These are phyloP conservation scores for Aspergillus baeticus DNA, from an alignment of 495 filamentous ascomycete genomes.

Conservation along the genomic window DNA sequence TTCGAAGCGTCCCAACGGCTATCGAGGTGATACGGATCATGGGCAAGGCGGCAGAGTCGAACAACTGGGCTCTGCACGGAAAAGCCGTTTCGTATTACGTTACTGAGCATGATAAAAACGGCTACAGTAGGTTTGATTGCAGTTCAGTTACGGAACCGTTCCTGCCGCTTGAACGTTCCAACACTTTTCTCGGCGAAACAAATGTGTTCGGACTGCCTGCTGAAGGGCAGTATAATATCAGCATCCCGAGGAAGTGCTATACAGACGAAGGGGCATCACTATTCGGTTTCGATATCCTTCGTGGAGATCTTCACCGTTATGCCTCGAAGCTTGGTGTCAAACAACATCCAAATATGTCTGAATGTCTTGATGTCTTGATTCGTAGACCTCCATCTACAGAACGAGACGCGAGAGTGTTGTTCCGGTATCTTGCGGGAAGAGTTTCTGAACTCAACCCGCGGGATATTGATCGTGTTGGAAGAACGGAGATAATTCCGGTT, in stretches of 20 bases:
- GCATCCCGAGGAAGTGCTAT: conserved; percentile 75
- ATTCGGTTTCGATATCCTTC: conserved; percentile 76
- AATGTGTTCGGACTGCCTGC: neutral
- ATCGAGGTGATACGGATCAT: conserved; percentile 75
- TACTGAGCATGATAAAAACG: conserved; percentile 70
- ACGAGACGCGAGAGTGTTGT: conserved; percentile 65
- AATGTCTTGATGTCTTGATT: conserved; percentile 69
- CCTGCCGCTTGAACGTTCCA: conserved; percentile 67
- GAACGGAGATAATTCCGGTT: conserved; percentile 71
- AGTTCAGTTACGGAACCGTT: conserved; percentile 59
- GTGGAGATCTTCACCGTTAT: conserved; percentile 69
- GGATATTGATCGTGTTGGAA: conserved; percentile 56
- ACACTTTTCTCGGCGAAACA: conserved; percentile 17
- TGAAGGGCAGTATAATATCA: conserved; percentile 35
- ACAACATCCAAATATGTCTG: conserved; percentile 70
- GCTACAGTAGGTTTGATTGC: conserved; percentile 64
- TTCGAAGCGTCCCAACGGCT: conserved; percentile 66
- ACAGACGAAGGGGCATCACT: conserved; percentile 73
- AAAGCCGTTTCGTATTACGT: conserved; percentile 82
- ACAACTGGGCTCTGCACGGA: conserved; percentile 55
- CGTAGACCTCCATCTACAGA: conserved; percentile 65
- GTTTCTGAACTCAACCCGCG: conserved; percentile 66
- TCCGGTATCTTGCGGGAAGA: conserved; percentile 78
- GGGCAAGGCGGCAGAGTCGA: conserved; percentile 52
- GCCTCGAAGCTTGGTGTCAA: conserved; percentile 80